A percentile compares a stretch with the other conserved stretches of the same genome.
These are phyloP conservation scores for Phytopythium vexans DNA, from an alignment of 352 stramenopile species.

Conservation along the genomic window DNA sequence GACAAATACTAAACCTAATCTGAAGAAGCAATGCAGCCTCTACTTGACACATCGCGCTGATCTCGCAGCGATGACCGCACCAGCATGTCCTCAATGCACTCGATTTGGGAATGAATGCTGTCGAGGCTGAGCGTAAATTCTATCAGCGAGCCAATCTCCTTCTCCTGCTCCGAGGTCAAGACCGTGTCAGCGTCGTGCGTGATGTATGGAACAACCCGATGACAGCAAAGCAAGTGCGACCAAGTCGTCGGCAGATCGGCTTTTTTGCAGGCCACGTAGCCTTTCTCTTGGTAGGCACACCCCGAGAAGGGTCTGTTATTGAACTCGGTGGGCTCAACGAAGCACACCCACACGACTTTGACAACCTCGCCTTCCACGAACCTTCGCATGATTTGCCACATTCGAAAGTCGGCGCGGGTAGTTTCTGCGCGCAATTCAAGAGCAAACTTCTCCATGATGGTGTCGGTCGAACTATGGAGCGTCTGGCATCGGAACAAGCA, in stretches of 20 bases:
- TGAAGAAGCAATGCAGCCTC: too few species aligned
- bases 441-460: constrained; percentile 22
- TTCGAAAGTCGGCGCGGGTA: constrained; percentile 19
- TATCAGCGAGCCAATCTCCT: constrained; percentile 21
- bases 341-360: constrained; percentile 19
- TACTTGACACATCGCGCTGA: background rate
- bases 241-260: too few species aligned
- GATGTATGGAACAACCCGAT: background rate
- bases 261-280: constrained; percentile 5
- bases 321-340: constrained; percentile 12
- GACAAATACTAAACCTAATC: too few species aligned
- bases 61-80: constrained; percentile 15
- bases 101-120: constrained; percentile 26
- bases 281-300: constrained; percentile 12
- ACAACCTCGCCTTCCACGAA: constrained; percentile 14
- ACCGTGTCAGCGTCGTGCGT: too few species aligned
- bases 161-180: constrained; percentile 6
- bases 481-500: constrained; percentile 6
- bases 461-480: constrained; percentile 17
- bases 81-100: constrained; percentile 26
- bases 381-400: constrained; percentile 20
- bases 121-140: constrained; percentile 31
- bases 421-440: constrained; percentile 24
- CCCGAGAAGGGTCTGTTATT: constrained; percentile 19
- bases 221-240: background rate